phyloP scores from a whole-genome alignment of 371 early-diverging fungal genomes.

The Batrachochytrium dendrobatidis region DNA sequence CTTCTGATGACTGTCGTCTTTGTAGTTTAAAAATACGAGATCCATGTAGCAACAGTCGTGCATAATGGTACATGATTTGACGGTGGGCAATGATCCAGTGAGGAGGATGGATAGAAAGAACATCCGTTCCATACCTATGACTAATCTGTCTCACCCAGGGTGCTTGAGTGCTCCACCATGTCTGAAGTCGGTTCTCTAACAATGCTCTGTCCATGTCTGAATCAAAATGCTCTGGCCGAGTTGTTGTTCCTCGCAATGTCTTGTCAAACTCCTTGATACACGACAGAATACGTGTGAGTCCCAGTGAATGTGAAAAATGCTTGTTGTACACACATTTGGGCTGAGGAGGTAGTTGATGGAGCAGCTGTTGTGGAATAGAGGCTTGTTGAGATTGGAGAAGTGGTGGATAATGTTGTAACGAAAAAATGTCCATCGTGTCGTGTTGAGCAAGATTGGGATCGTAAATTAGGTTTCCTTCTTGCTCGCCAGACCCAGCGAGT shows the following conservation, averaged over 20 bases:
- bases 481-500: too few species aligned
- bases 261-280: neutral
- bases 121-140: neutral
- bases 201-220: neutral
- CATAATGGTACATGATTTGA: neutral
- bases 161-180: neutral
- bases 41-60: neutral
- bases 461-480: too few species aligned
- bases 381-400: too few species aligned
- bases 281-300: neutral
- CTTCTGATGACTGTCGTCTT: neutral
- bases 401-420: too few species aligned
- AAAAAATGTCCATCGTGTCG: neutral
- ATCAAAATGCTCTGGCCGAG: neutral
- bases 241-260: neutral
- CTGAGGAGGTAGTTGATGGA: neutral
- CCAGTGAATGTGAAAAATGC: neutral
- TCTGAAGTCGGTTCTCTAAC: neutral
- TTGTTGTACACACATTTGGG: too few species aligned
- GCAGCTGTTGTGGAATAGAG: neutral
- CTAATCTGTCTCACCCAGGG: conserved; percentile 4
- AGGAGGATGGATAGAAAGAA: conserved; percentile 2
- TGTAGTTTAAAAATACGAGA: neutral
- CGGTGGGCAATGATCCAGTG: conserved; percentile 6
- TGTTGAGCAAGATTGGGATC: too few species aligned